These are phyloP conservation scores for Dryas drummondii DNA, from an alignment of 306 rosid genomes.

Conservation along the genomic window DNA sequence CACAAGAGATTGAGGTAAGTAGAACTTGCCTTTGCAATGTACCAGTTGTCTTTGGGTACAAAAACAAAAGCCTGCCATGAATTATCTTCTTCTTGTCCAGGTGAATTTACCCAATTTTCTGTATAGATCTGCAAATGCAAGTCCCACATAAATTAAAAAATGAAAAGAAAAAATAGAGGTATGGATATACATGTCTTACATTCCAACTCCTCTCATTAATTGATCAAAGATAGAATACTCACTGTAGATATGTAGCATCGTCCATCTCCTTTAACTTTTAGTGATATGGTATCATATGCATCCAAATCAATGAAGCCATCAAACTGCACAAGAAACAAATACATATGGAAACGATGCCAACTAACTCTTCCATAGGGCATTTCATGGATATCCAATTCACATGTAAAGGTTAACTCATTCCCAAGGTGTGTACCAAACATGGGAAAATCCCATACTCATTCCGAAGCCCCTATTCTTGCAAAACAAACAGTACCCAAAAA, in stretches of 20 bases:
- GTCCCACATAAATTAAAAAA: neutral
- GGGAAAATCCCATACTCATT: no score
- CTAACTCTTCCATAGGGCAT: neutral
- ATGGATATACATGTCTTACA: neutral
- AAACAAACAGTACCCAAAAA: neutral
- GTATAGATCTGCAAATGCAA: conserved; percentile 69
- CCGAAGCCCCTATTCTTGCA: no score
- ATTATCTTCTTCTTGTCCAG: conserved; percentile 82
- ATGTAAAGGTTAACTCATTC: no score
- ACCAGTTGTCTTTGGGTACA: conserved; percentile 83
- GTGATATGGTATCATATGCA: conserved; percentile 76
- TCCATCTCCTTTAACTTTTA: conserved; percentile 88
- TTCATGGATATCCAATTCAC: neutral
- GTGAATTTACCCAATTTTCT: conserved; percentile 93
- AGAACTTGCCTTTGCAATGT: conserved; percentile 59
- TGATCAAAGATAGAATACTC: conserved; percentile 26
- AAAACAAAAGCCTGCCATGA: conserved; percentile 81
- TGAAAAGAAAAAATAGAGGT: neutral
- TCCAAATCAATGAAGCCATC: conserved; percentile 89
- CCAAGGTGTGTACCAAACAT: no score
- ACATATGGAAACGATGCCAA: neutral
- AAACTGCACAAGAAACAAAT: conserved; percentile 50
- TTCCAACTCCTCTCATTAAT: conserved; percentile 7
- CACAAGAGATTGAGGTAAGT: neutral
- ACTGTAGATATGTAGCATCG: conserved; percentile 93